Evolutionary conservation across 352 stramenopile species (phyloP).

Genomic region (Pythium diclinum): DNA sequence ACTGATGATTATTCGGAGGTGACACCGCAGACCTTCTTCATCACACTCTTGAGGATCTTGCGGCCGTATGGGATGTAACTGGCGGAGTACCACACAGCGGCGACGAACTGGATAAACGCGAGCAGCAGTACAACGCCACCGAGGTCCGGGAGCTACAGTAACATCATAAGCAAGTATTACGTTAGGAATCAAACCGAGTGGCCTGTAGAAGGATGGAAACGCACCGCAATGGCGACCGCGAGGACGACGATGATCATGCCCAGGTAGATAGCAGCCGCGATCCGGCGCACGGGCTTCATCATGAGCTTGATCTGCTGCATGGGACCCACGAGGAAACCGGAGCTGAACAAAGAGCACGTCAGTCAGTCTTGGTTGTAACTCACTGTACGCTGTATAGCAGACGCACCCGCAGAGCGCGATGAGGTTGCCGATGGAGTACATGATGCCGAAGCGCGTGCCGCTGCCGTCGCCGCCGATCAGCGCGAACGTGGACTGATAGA

Average conservation of each 20-base stretch:
- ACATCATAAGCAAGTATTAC: not conserved
- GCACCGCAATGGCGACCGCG: conserved; percentile 63
- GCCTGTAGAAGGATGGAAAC: too few species aligned
- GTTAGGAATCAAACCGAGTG: too few species aligned
- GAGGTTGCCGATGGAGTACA: conserved; percentile 79
- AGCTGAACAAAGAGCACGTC: conserved; percentile 29
- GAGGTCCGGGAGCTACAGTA: conserved; percentile 52
- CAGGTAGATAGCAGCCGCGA: conserved; percentile 73
- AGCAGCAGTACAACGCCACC: conserved; percentile 76
- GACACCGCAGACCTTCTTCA: conserved; percentile 58
- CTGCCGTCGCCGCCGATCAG: conserved; percentile 64
- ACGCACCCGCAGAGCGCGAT: conserved; percentile 78
- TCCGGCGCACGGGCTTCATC: conserved; percentile 77
- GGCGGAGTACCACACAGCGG: conserved; percentile 80
- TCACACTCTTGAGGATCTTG: conserved; percentile 69
- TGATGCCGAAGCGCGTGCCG: conserved; percentile 78
- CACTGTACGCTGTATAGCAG: not conserved
- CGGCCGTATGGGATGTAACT: conserved; percentile 84
- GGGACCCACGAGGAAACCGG: conserved; percentile 76
- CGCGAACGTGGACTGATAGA: conserved; percentile 69
- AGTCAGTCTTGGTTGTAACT: not conserved
- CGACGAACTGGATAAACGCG: conserved; percentile 70
- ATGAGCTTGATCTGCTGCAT: conserved; percentile 85
- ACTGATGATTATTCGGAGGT: conserved; percentile 19
- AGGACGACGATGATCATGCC: conserved; percentile 76